phyloP scores from a whole-genome alignment of 2,329 filamentous ascomycete species.

The Calonectria crousiana region DNA sequence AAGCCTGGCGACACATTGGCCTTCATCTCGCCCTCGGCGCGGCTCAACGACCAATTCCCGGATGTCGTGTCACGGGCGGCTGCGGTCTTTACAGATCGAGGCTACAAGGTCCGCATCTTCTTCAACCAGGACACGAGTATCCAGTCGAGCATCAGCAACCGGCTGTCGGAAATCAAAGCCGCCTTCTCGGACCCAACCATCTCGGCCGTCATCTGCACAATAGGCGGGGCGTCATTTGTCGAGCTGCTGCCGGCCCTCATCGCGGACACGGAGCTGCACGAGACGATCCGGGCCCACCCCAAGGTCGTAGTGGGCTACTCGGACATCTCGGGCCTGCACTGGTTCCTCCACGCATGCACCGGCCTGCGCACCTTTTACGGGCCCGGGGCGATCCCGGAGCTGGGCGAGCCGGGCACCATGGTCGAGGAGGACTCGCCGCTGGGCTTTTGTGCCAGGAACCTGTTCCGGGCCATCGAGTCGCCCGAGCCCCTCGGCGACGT shows the following conservation, averaged over 20 bases:
- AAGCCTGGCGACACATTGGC: constrained; percentile 53
- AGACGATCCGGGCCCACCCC: constrained; percentile 49
- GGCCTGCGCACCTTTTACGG: constrained; percentile 60
- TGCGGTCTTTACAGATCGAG: constrained; percentile 44
- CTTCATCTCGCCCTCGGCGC: constrained; percentile 55
- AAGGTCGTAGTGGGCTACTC: constrained; percentile 58
- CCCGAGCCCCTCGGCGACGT: constrained; percentile 46
- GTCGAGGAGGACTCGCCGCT: constrained; percentile 44
- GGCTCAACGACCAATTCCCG: constrained; percentile 49
- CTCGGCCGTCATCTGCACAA: constrained; percentile 53
- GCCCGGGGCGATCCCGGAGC: constrained; percentile 53
- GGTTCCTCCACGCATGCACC: constrained; percentile 52
- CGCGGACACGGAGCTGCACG: constrained; percentile 51
- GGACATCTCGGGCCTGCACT: constrained; percentile 57
- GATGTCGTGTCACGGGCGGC: constrained; percentile 47
- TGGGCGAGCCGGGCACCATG: constrained; percentile 45
- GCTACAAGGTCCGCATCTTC: constrained; percentile 51
- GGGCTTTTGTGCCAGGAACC: constrained; percentile 46
- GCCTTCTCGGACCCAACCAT: constrained; percentile 53
- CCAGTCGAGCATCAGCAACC: constrained; percentile 50
- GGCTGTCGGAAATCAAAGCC: constrained; percentile 52
- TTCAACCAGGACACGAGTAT: constrained; percentile 48
- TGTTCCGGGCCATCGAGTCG: constrained; percentile 48
- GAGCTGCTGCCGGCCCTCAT: constrained; percentile 55
- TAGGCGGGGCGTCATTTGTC: constrained; percentile 54